A percentile compares a stretch with the other conserved stretches of the same genome.
These are phyloP conservation scores for Angomonas deanei DNA, from an alignment of 208 protist genomes.

Conservation along the genomic window DNA sequence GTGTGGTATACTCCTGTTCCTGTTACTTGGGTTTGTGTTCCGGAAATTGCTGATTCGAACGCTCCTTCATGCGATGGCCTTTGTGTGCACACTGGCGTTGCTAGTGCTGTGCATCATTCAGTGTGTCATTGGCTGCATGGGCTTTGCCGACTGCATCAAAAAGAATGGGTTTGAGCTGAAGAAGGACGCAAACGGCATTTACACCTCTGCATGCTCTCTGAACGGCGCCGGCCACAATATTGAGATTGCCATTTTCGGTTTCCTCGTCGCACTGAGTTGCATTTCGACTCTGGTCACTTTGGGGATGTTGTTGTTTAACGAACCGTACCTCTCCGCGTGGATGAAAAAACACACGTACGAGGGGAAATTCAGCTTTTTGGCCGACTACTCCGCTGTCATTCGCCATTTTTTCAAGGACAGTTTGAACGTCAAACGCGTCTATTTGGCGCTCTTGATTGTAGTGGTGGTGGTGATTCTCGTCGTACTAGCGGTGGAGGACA, in stretches of 20 bases:
- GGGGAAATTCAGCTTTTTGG: constrained; percentile 14
- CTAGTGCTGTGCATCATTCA: constrained; percentile 22
- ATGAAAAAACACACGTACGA: constrained; percentile 19
- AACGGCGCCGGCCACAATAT: constrained; percentile 25
- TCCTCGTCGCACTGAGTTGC: constrained; percentile 24
- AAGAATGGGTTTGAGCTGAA: constrained; percentile 7
- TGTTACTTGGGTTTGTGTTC: constrained; percentile 19
- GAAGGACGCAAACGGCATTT: constrained; percentile 6
- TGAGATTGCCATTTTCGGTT: constrained; percentile 22
- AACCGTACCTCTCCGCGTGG: constrained; percentile 12
- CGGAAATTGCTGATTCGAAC: constrained; percentile 14
- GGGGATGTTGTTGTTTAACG: constrained; percentile 14
- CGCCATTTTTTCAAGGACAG: constrained; percentile 18
- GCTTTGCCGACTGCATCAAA: constrained; percentile 17
- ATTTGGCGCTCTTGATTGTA: constrained; percentile 10
- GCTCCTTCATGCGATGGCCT: constrained; percentile 3
- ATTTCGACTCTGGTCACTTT: constrained; percentile 19
- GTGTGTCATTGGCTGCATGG: constrained; percentile 16
- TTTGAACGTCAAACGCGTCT: constrained; percentile 21
- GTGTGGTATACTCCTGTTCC: constrained; percentile 23
- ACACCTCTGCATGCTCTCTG: constrained; percentile 15
- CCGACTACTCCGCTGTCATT: neutral
- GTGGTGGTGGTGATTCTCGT: constrained; percentile 20
- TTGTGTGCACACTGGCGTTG: constrained; percentile 15
- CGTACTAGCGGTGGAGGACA: constrained; percentile 18